Evolutionary conservation across 2,329 filamentous ascomycete genomes (phyloP), one percentile per base, ranked within the genome.

Genomic region (Trichoderma semiorbis): DNA sequence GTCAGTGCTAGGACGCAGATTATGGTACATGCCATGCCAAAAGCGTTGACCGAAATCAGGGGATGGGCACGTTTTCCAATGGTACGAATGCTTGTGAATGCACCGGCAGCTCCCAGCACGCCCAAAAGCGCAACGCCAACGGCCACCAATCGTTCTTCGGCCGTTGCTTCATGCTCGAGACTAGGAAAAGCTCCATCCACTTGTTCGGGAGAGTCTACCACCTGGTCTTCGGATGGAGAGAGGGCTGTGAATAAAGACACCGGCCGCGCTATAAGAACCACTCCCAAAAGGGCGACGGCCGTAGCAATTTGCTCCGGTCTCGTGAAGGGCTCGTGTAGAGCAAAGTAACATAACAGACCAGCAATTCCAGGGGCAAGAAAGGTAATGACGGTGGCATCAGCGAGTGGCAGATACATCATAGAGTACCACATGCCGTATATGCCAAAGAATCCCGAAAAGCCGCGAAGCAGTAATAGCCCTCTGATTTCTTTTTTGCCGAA

Each of bases 361-460:
- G 93, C 89, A 7, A 97, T 85, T 16, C 91, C 91, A 0, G 95
- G 95, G 0, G 92, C 89, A 7, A 97, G 86, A 78, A 97, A 98
- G 10, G 93, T 96, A 68, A 98, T 91, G 39, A 97, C 94, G 0
- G 93, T 96, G 2, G 94, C 94, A 79, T 97, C 94, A 18, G 93
- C 92, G 2, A 97, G 86, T 0, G 93, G 93, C 3, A 97, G 87
- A 76, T 97, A 97, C 78, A 93, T 87, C 71, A 86, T 86, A 12
- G 83, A 86, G 74, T 83, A 86, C 85, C 84, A 97, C 82, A 96
- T 88, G 43, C 92, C 92, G 79, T 91, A 95, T 5, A 97, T 91
- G 12, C 93, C 93, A 78, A 93, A 92, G 78, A 87, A 87, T n/a
- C 94, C 94, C 34, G 86, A 86, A 2, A 92, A 79, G 0, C 93